Evolutionary conservation across 2,329 filamentous ascomycete genomes (phyloP), one percentile per base, ranked within the genome.

Genomic region (Gaeumannomyces sp.): DNA sequence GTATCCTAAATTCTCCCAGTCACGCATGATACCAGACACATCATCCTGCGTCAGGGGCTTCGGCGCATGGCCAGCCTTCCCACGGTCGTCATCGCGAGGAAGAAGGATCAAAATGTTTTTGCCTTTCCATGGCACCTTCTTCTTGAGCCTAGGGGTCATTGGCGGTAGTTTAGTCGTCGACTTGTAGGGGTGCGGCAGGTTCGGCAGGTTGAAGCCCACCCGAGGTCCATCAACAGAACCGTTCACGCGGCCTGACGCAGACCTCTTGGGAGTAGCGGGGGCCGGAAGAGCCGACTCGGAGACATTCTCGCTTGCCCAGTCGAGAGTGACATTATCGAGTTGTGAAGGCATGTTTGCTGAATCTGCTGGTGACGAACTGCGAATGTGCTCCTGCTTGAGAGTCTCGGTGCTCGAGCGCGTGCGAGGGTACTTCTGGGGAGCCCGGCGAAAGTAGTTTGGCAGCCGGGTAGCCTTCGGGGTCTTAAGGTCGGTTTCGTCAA

Each of bases 61-160:
- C 0, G 84, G 82, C 0, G 80, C 76, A 53, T 81, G 80, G 57
- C 83, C 84, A 1, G 79, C 78, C 59, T 82, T 80, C 27, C 89
- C 89, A 68, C 89, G 83, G 64, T 85, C 82, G 63, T 90, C 88
- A 67, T 91, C 87, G 60, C 83, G 78, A 7, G 90, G 91, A 27
- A 93, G 77, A 31, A 88, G 79, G 59, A 93, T 87, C 70, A 91
- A 76, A 64, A 92, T 91, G 66, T 85, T 87, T 77, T 92, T 93
- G 65, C 88, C 89, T 71, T 84, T 89, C 89, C 90, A 93, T 60
- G 83, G 82, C 2, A 93, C 80, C 76, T 89, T 91, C 74, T 90
- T 93, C 77, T 84, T 91, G 10, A 85, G 68, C 16, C 85, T 79
- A n/a, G 85, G 85, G 7, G 84, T 84, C 60, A 77, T 74, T 3